These are phyloP conservation scores for Boletus rubropictus DNA, from an alignment of 768 basidiomycete species.

Conservation along the genomic window DNA sequence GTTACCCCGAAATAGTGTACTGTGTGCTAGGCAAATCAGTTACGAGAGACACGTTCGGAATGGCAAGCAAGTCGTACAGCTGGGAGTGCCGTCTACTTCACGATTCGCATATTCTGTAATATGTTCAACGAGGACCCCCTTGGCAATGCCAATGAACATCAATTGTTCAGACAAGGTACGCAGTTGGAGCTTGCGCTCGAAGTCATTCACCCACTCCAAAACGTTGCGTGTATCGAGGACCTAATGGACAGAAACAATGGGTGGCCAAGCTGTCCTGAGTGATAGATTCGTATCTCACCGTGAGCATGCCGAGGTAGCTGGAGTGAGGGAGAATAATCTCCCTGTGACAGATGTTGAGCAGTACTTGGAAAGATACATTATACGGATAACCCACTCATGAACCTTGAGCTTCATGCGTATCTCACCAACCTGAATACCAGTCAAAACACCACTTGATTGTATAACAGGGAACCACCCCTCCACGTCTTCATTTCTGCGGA, in stretches of 20 bases:
- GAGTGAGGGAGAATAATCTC: constrained; percentile 72
- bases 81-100: constrained; percentile 65
- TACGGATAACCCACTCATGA: constrained; percentile 53
- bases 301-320: constrained; percentile 55
- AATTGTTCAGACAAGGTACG: constrained; percentile 58
- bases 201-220: constrained; percentile 69
- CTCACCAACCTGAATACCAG: constrained; percentile 66
- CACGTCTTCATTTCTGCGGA: constrained; percentile 64
- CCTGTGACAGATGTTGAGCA: constrained; percentile 33
- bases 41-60: background rate
- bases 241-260: constrained; percentile 4
- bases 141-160: constrained; percentile 65
- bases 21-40: constrained; percentile 48
- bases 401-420: constrained; percentile 67
- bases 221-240: constrained; percentile 53
- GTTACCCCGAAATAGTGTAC: constrained; percentile 69
- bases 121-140: constrained; percentile 57
- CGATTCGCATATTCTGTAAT: constrained; percentile 62
- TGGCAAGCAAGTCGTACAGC: constrained; percentile 42
- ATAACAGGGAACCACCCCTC: constrained; percentile 86
- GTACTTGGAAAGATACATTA: background rate
- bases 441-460: constrained; percentile 41
- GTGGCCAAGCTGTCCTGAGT: background rate
- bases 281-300: constrained; percentile 37
- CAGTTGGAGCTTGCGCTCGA: constrained; percentile 61